Evolutionary conservation across 2,329 filamentous ascomycete genomes (phyloP), one percentile per base, ranked within the genome.

Genomic region (Berkeleyomyces basicola): DNA sequence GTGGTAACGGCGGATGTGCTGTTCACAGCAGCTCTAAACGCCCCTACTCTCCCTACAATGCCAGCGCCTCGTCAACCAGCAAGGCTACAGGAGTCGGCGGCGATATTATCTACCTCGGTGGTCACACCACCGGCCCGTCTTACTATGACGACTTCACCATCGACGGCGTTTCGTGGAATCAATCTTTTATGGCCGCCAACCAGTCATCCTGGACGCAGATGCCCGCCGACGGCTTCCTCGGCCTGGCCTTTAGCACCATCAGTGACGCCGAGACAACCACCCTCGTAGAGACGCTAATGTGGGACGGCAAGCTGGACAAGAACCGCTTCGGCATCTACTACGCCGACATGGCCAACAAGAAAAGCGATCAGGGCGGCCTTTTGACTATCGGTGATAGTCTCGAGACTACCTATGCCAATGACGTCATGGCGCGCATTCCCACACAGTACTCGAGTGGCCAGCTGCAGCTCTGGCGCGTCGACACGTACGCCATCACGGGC

Each of bases 211-310:
- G 71, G 72, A 62, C 63, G 0, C 57, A 67, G 5, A 66, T 70
- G 5, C 65, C 72, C 0, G 69, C 68, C 3, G 69, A 73, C 53
- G 72, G 73, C 31, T 73, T 74, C 65, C 61, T 74, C 40, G 72
- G 73, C 0, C 66, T 74, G 2, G 69, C 68, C 1, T 74, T 74
- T 39, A 64, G 66, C 14, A 69, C 68, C 31, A 73, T 73, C 53
- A 57, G 68, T 7, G 71, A 70, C 3, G 69, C 67, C 11, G 66
- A 66, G 43, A 68, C 72, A 0, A 66, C 66, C 2, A 71, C 72
- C 0, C 16, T 74, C 10, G 68, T 72, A 10, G 71, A 74, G 65
- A 68, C 70, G 4, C 64, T 74, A 43, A 67, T 74, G 66, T 61
- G 65, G 40, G 60, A 68, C 1, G 67, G 67, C 61, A 37, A 67